Percentiles rank a stretch among this genome's conserved stretches.
These are phyloP conservation scores for Prunus mira DNA, from an alignment of 306 rosid species.

Conservation along the genomic window DNA sequence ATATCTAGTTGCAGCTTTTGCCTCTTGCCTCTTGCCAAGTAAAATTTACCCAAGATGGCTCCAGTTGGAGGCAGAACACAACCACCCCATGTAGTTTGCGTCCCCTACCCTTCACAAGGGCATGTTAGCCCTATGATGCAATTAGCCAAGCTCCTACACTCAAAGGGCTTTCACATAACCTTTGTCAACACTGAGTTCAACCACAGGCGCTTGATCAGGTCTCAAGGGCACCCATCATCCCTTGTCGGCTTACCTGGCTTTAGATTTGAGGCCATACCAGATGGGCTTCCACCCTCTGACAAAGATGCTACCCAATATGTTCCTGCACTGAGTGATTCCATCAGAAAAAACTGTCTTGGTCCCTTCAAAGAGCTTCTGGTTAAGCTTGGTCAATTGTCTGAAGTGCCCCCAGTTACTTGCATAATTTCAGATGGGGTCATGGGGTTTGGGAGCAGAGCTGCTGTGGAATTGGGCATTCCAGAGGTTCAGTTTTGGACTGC, in stretches of 20 bases:
- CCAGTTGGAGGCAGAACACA: not conserved
- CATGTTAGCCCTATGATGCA: constrained; percentile 17
- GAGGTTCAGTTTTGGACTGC: constrained; percentile 31
- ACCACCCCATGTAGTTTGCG: constrained; percentile 9
- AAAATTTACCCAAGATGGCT: not conserved
- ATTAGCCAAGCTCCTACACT: constrained; percentile 13
- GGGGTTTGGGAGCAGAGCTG: constrained; percentile 19
- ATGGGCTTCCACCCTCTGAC: constrained; percentile 15
- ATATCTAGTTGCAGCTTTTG: too few species aligned
- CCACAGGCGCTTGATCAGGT: not conserved
- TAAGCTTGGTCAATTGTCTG: constrained; percentile 3
- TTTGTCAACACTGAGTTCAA: constrained; percentile 18
- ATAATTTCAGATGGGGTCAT: constrained; percentile 15
- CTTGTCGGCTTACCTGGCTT: constrained; percentile 14
- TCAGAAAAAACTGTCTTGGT: constrained; percentile 7
- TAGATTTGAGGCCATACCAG: constrained; percentile 22
- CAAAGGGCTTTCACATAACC: constrained; percentile 15
- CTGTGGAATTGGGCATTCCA: constrained; percentile 19
- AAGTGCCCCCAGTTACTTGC: constrained; percentile 21
- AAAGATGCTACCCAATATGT: constrained; percentile 22
- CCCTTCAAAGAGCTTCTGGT: constrained; percentile 24
- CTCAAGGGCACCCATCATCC: not conserved
- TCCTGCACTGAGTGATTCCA: constrained; percentile 7
- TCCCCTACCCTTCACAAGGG: constrained; percentile 23
- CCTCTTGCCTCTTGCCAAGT: too few species aligned